Percentiles rank a stretch among this genome's conserved stretches.
phyloP scores from a whole-genome alignment of 2,329 filamentous ascomycete species.

The Ophiobolus disseminans region DNA sequence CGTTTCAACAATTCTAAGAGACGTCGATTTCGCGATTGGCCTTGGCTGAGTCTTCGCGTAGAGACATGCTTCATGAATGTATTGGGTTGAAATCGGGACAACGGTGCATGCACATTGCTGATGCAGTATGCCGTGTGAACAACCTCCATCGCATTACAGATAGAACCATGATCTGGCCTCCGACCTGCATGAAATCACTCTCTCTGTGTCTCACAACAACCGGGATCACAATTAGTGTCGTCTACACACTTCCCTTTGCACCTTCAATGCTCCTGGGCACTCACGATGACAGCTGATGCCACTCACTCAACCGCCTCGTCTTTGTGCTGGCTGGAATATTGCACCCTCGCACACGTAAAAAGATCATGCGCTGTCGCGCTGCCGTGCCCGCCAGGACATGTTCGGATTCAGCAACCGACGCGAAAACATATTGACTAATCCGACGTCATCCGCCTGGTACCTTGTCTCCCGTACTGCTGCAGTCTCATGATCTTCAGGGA shows the following conservation, averaged over 20 bases:
- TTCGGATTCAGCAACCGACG: conserved; percentile 10
- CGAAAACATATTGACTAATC: conserved; percentile 1
- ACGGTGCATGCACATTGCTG: conserved; percentile 11
- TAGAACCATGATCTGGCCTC: conserved; percentile 11
- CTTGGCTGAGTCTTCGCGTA: conserved; percentile 1
- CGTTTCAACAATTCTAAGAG: conserved; percentile 9
- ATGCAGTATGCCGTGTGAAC: conserved; percentile 14
- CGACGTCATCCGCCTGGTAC: conserved; percentile 24
- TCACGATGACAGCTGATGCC: background rate
- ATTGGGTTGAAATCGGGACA: conserved; percentile 7
- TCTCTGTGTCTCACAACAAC: conserved; percentile 20
- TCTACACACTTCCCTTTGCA: too few relatives aligned
- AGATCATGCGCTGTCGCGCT: conserved; percentile 5
- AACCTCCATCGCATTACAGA: conserved; percentile 6
- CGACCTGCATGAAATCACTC: conserved; percentile 15
- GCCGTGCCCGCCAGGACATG: conserved; percentile 12
- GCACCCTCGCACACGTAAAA: too few relatives aligned
- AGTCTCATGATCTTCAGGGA: conserved; percentile 25
- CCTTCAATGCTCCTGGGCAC: too few relatives aligned
- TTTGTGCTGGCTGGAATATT: too few relatives aligned
- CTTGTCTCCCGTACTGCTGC: conserved; percentile 14
- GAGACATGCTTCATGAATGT: conserved; percentile 1
- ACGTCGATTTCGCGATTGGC: conserved; percentile 1
- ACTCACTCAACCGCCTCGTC: background rate
- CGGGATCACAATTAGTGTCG: too few relatives aligned